These are phyloP conservation scores for Panaeolus papilionaceus DNA, from an alignment of 768 basidiomycete species.

Conservation along the genomic window DNA sequence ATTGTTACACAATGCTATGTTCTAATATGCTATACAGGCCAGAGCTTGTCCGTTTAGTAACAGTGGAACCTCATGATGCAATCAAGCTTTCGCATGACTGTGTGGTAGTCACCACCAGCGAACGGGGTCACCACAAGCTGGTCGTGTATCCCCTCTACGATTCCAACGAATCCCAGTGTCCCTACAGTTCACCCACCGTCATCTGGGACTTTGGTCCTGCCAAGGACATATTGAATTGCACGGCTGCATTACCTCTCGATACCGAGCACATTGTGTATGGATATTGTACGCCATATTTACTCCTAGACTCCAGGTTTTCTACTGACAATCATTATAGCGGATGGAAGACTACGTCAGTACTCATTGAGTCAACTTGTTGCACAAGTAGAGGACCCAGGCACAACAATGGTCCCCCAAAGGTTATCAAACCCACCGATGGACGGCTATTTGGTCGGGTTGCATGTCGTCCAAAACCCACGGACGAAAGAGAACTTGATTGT, in stretches of 20 bases:
- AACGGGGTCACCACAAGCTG: constrained; percentile 16
- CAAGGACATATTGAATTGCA: constrained; percentile 25
- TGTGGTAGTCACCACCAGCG: constrained; percentile 22
- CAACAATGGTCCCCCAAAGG: constrained; percentile 33
- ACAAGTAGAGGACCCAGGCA: constrained; percentile 25
- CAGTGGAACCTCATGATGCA: constrained; percentile 30
- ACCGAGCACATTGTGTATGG: constrained; percentile 66
- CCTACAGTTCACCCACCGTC: constrained; percentile 17
- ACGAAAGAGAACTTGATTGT: constrained; percentile 69
- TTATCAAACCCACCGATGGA: constrained; percentile 54
- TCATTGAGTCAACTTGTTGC: constrained; percentile 48
- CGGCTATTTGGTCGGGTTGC: constrained; percentile 56
- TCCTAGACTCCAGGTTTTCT: constrained; percentile 18
- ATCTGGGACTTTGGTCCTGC: constrained; percentile 35
- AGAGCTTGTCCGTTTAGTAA: constrained; percentile 27
- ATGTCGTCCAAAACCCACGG: constrained; percentile 59
- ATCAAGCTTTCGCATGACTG: constrained; percentile 27
- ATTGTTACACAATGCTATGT: neutral
- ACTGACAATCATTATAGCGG: constrained; percentile 42
- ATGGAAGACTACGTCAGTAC: constrained; percentile 56
- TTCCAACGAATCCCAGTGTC: constrained; percentile 9
- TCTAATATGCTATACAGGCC: constrained; percentile 24
- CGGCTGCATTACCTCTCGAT: constrained; percentile 60
- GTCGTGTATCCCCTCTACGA: constrained; percentile 24
- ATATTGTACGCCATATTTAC: constrained; percentile 51